A percentile compares a stretch with the other conserved stretches of the same genome.
Evolutionary conservation across 805 yeast genomes (phyloP).

Genomic region (Yamadazyma akitaensis): DNA sequence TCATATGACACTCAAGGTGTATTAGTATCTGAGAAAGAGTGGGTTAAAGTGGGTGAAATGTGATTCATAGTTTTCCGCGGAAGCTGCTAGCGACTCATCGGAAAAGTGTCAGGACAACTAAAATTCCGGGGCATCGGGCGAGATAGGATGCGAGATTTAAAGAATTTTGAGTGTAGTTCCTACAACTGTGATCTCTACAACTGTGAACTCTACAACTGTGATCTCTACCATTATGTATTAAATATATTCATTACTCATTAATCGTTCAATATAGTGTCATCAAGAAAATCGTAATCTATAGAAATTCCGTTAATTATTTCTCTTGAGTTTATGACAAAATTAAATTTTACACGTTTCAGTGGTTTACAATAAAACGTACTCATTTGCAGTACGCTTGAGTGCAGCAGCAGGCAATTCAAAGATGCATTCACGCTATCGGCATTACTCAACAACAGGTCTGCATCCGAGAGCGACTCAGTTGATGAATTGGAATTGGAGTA

Average conservation of each 20-base stretch:
- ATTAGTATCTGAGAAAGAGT: no score
- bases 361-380: background rate
- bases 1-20: no score
- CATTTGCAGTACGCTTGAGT: background rate
- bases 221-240: no score
- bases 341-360: conserved; percentile 37
- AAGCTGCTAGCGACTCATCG: no score
- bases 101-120: no score
- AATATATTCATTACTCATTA: background rate
- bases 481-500: conserved; percentile 4
- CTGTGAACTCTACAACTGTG: no score
- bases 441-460: conserved; percentile 4
- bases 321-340: conserved; percentile 40
- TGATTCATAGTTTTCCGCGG: no score
- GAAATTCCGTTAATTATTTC: conserved; percentile 44
- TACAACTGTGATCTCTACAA: no score
- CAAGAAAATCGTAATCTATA: conserved; percentile 43
- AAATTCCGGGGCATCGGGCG: background rate
- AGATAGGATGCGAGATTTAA: background rate
- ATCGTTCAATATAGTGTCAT: conserved; percentile 18
- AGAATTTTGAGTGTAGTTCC: no score
- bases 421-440: background rate
- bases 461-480: conserved; percentile 5
- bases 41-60: no score
- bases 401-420: background rate